Evolutionary conservation across 2,329 filamentous ascomycete genomes (phyloP).

Genomic region (Colletotrichum sp.): DNA sequence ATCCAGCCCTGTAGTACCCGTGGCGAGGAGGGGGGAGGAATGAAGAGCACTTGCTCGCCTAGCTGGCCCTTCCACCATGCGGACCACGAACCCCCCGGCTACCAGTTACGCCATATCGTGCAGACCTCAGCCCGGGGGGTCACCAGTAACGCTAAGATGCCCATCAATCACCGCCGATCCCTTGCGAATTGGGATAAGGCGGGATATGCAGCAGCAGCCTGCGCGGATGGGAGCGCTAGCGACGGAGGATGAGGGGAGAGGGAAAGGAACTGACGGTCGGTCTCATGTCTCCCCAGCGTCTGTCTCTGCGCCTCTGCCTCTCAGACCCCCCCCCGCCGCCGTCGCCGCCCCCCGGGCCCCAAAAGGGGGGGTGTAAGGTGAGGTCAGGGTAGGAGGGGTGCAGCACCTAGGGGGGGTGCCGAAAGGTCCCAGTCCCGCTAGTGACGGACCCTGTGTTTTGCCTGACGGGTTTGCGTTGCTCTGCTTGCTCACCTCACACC

Average conservation of each 20-base stretch:
- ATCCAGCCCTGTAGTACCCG: constrained; percentile 17
- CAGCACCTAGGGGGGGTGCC: background rate
- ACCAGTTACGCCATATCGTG: constrained; percentile 21
- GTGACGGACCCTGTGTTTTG: constrained; percentile 20
- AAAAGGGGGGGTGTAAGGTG: background rate
- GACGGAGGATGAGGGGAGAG: background rate
- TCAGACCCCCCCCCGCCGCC: background rate
- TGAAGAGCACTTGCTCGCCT: background rate
- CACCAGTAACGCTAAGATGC: constrained; percentile 7
- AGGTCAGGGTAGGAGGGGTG: background rate
- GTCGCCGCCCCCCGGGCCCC: background rate
- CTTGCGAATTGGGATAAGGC: constrained; percentile 1
- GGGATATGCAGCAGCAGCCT: constrained; percentile 6
- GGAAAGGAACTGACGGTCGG: background rate
- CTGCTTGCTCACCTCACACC: background rate
- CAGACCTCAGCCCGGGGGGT: background rate
- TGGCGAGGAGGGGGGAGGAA: constrained; percentile 5
- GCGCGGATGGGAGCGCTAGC: constrained; percentile 1
- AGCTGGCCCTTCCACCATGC: background rate
- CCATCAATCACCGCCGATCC: constrained; percentile 23
- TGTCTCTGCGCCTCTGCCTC: background rate
- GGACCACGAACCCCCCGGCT: background rate
- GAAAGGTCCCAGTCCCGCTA: background rate
- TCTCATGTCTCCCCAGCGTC: background rate
- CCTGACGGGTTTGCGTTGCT: background rate